Evolutionary conservation across 805 yeast genomes (phyloP).

Genomic region (Spencermartinsiella europaea): DNA sequence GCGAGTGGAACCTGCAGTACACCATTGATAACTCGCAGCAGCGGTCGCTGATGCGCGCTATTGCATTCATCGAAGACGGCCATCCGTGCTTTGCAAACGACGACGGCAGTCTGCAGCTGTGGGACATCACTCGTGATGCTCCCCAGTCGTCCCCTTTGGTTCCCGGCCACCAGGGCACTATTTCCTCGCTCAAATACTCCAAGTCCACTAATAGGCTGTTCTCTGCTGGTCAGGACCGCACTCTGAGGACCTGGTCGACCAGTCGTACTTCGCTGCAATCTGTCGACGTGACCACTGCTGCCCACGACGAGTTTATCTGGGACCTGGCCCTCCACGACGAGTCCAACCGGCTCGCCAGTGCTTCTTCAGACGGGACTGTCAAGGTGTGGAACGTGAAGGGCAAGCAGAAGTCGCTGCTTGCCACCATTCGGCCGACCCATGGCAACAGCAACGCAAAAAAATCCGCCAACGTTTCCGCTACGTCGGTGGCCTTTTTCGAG

Average conservation of each 20-base stretch:
- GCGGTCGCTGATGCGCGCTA: not conserved
- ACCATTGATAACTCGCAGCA: not conserved
- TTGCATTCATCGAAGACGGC: not conserved
- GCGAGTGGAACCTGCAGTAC: constrained; percentile 1
- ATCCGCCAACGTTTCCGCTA: not conserved
- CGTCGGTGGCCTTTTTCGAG: constrained; percentile 4
- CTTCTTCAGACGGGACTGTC: constrained; percentile 23
- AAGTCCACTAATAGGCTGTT: constrained; percentile 1
- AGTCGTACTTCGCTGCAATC: constrained; percentile 1
- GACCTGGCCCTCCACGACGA: constrained; percentile 17
- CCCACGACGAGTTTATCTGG: constrained; percentile 16
- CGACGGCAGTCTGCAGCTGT: constrained; percentile 21
- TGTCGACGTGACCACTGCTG: constrained; percentile 13
- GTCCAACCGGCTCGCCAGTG: constrained; percentile 17
- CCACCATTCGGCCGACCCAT: not conserved
- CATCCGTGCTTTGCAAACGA: constrained; percentile 19
- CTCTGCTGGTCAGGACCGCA: constrained; percentile 21
- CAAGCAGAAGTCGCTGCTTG: not conserved
- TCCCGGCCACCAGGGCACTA: constrained; percentile 19
- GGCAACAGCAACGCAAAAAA: not conserved
- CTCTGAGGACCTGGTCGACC: constrained; percentile 18
- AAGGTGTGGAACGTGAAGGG: constrained; percentile 18
- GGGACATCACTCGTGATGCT: constrained; percentile 14
- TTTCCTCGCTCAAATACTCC: constrained; percentile 12
- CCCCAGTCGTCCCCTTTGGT: constrained; percentile 10